Evolutionary conservation across 495 filamentous ascomycete species (phyloP), one percentile per base, ranked within the genome.

Genomic region (Schizothecium vesticola): DNA sequence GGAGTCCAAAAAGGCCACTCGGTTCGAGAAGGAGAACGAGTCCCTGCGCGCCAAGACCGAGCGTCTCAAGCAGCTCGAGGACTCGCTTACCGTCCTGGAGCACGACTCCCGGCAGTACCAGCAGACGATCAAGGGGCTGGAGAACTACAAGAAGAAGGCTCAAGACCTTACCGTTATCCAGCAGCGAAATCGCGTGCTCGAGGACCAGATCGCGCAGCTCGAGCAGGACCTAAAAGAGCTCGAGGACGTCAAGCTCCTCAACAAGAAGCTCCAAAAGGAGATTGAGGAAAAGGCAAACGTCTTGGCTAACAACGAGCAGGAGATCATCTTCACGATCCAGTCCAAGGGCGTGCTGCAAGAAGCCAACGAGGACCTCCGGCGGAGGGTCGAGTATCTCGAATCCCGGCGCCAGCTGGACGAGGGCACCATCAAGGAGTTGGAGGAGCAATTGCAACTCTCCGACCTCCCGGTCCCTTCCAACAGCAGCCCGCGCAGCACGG

Each of bases 71-170:
- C 71, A 79, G 33, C 71, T 82, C 22, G 74, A 83, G 43, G 84
- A 86, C 71, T 84, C 89, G 71, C 78, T 89, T 36, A 81, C 86
- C 60, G 86, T 91, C 67, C 84, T 94, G 51, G 89, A 88, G 67
- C 87, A 86, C 21, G 89, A 93, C 62, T 87, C 89, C 51, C 89
- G 90, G 65, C 87, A 92, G 67, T 84, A 94, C 9, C 81, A 85
- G n/a, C 90, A 91, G 77, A 92, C 92, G 74, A 90, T 92, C 26
- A 96, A 92, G 71, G 87, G 86, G 19, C 84, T 87, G 0, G 90
- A 92, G 66, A 90, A 91, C 67, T 89, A 90, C 71, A 87, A 88
- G 69, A 87, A 90, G 73, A 93, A 94, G 76, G 79, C 92, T 23
- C 86, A 94, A 74, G 85, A 87, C 36, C 89, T 77, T 1, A 74